Percentiles rank a stretch among this genome's conserved stretches.
phyloP scores from a whole-genome alignment of 1,284 basidiomycete species.

The Irpex rosettiformis region DNA sequence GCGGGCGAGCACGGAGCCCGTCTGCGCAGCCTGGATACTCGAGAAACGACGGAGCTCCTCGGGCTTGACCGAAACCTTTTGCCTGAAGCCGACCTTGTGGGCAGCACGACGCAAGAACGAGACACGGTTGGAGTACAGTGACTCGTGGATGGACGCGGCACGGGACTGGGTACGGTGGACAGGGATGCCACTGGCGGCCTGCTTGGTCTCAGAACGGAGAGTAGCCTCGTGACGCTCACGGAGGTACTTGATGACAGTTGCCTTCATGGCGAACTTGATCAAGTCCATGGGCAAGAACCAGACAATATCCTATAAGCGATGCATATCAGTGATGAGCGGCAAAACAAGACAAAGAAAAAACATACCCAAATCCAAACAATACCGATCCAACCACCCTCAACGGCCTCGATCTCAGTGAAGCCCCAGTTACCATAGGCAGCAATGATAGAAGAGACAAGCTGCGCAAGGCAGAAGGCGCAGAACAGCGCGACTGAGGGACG shows the following conservation, averaged over 20 bases:
- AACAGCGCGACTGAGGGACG: conserved; percentile 89
- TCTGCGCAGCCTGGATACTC: conserved; percentile 78
- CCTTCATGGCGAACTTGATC: conserved; percentile 96
- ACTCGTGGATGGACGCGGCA: conserved; percentile 89
- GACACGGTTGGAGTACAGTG: conserved; percentile 90
- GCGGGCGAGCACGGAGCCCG: conserved; percentile 73
- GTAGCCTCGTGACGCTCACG: conserved; percentile 62
- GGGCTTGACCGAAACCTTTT: conserved; percentile 76
- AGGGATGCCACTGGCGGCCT: conserved; percentile 61
- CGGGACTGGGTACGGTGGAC: conserved; percentile 86
- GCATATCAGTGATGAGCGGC: neutral
- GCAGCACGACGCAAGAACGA: conserved; percentile 85
- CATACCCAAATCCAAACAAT: conserved; percentile 94
- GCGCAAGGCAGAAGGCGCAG: conserved; percentile 88
- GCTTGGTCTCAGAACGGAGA: conserved; percentile 39
- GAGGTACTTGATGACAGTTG: conserved; percentile 83
- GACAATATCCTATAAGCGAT: conserved; percentile 67
- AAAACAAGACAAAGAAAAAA: conserved; percentile 15
- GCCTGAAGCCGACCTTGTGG: conserved; percentile 82
- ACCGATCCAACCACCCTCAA: conserved; percentile 94
- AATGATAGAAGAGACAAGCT: conserved; percentile 93
- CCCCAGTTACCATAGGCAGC: conserved; percentile 91
- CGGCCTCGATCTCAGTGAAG: conserved; percentile 75
- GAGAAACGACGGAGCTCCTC: conserved; percentile 83
- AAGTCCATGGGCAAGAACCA: conserved; percentile 95